A percentile compares a stretch with the other conserved stretches of the same genome.
phyloP scores from a whole-genome alignment of 1,139 yeast genomes.

The Hansenula sp. region DNA sequence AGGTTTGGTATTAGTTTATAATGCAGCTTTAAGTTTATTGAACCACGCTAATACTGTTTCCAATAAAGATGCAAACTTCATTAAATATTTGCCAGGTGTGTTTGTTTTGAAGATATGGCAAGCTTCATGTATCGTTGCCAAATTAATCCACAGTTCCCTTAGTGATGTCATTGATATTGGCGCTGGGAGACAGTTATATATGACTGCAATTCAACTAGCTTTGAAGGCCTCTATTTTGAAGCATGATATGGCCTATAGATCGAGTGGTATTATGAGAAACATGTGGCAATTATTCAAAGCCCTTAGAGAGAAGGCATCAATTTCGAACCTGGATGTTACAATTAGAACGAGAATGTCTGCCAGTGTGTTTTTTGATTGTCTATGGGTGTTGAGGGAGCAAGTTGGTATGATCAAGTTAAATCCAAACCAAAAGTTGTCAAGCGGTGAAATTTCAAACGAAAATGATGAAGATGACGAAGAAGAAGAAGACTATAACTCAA shows the following conservation, averaged over 20 bases:
- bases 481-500: conserved; percentile 13
- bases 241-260: conserved; percentile 89
- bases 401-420: conserved; percentile 74
- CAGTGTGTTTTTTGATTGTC: conserved; percentile 85
- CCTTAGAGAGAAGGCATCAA: conserved; percentile 20
- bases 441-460: conserved; percentile 22
- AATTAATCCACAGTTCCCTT: conserved; percentile 72
- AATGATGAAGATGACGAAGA: conserved; percentile 22
- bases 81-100: conserved; percentile 80
- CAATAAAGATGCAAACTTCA: conserved; percentile 54
- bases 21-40: conserved; percentile 70
- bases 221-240: conserved; percentile 80
- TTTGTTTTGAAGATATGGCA: conserved; percentile 86
- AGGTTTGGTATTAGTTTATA: conserved; percentile 74
- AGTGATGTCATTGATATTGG: conserved; percentile 63
- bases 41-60: conserved; percentile 65
- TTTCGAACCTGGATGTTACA: conserved; percentile 41
- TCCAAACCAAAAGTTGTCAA: conserved; percentile 29
- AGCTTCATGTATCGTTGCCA: conserved; percentile 80
- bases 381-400: conserved; percentile 78
- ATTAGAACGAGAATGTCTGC: conserved; percentile 87
- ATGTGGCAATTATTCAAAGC: conserved; percentile 79
- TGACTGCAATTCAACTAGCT: conserved; percentile 64
- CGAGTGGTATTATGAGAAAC: conserved; percentile 90
- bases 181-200: conserved; percentile 70